Percentiles rank a stretch among this genome's conserved stretches.
Conservation (phyloP, 2,329 filamentous ascomycete species). For the Cucurbitaria berberidis region DNA sequence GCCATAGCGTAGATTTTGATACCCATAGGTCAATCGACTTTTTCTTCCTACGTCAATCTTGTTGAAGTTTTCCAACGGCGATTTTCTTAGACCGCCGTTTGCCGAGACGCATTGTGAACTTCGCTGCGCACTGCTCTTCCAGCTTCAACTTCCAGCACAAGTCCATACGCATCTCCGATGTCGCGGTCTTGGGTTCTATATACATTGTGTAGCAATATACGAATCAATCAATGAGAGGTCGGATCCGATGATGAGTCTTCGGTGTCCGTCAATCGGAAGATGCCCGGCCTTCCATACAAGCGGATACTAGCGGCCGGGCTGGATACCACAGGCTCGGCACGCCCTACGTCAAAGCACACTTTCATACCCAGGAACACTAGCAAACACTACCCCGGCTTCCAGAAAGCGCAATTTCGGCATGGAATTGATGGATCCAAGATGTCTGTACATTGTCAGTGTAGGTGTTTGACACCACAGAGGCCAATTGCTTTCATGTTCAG, state of each 20-base stretch:
- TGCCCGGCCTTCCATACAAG: constrained; percentile 3
- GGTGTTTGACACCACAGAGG: neutral
- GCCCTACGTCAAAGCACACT: constrained; percentile 21
- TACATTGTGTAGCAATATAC: neutral
- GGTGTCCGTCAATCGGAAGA: constrained; percentile 20
- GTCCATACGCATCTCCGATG: constrained; percentile 1
- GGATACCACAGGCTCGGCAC: constrained; percentile 31
- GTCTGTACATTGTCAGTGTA: neutral
- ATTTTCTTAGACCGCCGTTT: constrained; percentile 28
- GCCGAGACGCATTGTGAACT: constrained; percentile 14
- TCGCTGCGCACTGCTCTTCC: neutral
- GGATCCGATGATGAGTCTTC: constrained; percentile 11
- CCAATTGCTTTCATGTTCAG: constrained; percentile 4
- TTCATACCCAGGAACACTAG: constrained; percentile 12
- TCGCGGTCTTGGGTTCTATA: neutral
- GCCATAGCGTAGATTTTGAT: constrained; percentile 19
- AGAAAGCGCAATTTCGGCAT: constrained; percentile 11
- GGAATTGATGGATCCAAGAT: neutral
- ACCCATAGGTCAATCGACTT: constrained; percentile 29
- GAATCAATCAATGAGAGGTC: neutral
- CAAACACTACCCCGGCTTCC: constrained; percentile 14
- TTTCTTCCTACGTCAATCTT: constrained; percentile 18
- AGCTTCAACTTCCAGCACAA: neutral
- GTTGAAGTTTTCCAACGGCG: constrained; percentile 14
- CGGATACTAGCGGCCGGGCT: constrained; percentile 33